Conservation (phyloP, 768 basidiomycete species). For the Hirschioporus abietinus region DNA sequence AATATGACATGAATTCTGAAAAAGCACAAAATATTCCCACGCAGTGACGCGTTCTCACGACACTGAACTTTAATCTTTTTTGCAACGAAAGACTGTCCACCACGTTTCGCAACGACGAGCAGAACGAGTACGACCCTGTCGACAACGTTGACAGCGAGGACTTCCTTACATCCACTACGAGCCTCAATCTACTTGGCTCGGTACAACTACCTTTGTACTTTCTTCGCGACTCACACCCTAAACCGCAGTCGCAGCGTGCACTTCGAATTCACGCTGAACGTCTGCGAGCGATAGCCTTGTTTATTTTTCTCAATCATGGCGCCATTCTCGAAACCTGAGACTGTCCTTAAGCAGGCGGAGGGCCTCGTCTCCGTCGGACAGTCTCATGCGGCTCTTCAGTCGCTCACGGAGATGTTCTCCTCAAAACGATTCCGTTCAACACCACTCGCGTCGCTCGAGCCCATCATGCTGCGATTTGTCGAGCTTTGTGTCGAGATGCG, state of each 20-base stretch:
- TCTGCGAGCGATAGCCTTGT: neutral
- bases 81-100: neutral
- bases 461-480: constrained; percentile 93
- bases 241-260: neutral
- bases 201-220: neutral
- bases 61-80: neutral
- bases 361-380: constrained; percentile 91
- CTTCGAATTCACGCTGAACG: neutral
- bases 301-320: constrained; percentile 49
- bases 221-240: neutral
- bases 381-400: constrained; percentile 84
- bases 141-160: neutral
- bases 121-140: neutral
- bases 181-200: neutral
- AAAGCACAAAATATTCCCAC: no score
- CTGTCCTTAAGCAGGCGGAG: constrained; percentile 88
- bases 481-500: constrained; percentile 94
- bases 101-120: neutral
- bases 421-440: constrained; percentile 94
- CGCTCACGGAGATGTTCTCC: constrained; percentile 86
- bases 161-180: neutral
- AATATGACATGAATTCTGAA: no score
- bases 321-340: constrained; percentile 87
- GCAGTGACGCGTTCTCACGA: neutral
- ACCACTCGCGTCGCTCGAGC: constrained; percentile 82